phyloP scores from a whole-genome alignment of 345 rosid genomes.

The Erucastrum elatum region DNA sequence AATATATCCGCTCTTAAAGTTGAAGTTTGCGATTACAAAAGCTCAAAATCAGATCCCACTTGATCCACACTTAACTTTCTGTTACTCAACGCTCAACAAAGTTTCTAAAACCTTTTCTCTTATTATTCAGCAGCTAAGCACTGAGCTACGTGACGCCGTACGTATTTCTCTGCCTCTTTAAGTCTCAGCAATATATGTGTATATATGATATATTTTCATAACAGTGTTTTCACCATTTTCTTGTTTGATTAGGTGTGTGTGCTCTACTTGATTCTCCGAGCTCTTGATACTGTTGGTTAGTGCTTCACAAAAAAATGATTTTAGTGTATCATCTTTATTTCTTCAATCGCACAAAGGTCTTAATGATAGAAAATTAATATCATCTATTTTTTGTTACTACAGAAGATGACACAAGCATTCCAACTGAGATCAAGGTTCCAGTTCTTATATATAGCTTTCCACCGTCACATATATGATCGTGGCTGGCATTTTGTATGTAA shows the following conservation, averaged over 20 bases:
- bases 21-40: conserved; percentile 61
- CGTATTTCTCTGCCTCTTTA: conserved; percentile 20
- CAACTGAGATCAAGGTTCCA: conserved; percentile 78
- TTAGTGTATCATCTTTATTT: conserved; percentile 42
- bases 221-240: no score
- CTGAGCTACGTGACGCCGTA: conserved; percentile 87
- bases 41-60: conserved; percentile 92
- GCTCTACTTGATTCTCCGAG: no score
- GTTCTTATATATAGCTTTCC: conserved; percentile 59
- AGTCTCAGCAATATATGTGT: neutral
- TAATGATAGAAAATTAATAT: neutral
- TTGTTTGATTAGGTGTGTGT: no score
- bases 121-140: conserved; percentile 84
- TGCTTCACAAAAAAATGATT: no score
- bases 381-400: conserved; percentile 23
- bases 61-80: conserved; percentile 87
- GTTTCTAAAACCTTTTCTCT: conserved; percentile 87
- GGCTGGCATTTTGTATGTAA: conserved; percentile 86
- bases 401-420: conserved; percentile 96
- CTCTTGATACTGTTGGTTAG: no score
- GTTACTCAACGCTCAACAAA: conserved; percentile 86
- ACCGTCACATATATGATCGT: conserved; percentile 62
- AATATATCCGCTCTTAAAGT: conserved; percentile 73
- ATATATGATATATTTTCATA: neutral
- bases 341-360: neutral